Percentiles rank a stretch among this genome's conserved stretches.
phyloP scores from a whole-genome alignment of 2,329 filamentous ascomycete species.

The Venturiaceae sp. region DNA sequence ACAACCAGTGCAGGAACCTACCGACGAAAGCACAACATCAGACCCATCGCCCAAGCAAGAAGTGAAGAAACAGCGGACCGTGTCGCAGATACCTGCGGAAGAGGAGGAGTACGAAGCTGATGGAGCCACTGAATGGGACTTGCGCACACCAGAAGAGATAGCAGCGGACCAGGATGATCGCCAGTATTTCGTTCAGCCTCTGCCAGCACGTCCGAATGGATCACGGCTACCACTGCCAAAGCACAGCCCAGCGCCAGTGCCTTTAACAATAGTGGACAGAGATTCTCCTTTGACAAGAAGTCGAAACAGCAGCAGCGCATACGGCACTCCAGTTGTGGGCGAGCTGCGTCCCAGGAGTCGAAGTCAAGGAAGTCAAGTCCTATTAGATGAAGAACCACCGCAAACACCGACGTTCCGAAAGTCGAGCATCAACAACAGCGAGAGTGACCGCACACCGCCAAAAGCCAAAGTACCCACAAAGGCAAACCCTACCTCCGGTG shows the following conservation, averaged over 20 bases:
- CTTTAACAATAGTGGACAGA: constrained; percentile 61
- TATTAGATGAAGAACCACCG: constrained; percentile 38
- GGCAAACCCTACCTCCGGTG: not conserved
- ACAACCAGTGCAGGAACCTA: constrained; percentile 3
- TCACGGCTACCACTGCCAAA: constrained; percentile 86
- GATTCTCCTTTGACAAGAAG: constrained; percentile 58
- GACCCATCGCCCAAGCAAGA: constrained; percentile 12
- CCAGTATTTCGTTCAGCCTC: constrained; percentile 8
- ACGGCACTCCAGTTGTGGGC: constrained; percentile 32
- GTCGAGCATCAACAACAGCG: not conserved
- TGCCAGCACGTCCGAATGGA: constrained; percentile 33
- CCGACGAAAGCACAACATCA: constrained; percentile 12
- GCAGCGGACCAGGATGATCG: constrained; percentile 37
- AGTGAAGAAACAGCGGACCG: constrained; percentile 16
- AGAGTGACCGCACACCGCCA: constrained; percentile 14
- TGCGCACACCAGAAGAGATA: constrained; percentile 69
- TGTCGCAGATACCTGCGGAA: constrained; percentile 30
- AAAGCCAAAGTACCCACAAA: constrained; percentile 3
- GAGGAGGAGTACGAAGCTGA: constrained; percentile 27
- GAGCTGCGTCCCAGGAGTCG: constrained; percentile 62
- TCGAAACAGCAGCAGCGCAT: constrained; percentile 44
- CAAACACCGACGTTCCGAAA: constrained; percentile 10
- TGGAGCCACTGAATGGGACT: constrained; percentile 54
- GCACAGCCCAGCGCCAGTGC: constrained; percentile 66
- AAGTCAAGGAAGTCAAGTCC: constrained; percentile 45